A percentile compares a stretch with the other conserved stretches of the same genome.
These are phyloP conservation scores for Ananas comosus DNA, from an alignment of 176 grass and related monocot genomes.

Conservation along the genomic window DNA sequence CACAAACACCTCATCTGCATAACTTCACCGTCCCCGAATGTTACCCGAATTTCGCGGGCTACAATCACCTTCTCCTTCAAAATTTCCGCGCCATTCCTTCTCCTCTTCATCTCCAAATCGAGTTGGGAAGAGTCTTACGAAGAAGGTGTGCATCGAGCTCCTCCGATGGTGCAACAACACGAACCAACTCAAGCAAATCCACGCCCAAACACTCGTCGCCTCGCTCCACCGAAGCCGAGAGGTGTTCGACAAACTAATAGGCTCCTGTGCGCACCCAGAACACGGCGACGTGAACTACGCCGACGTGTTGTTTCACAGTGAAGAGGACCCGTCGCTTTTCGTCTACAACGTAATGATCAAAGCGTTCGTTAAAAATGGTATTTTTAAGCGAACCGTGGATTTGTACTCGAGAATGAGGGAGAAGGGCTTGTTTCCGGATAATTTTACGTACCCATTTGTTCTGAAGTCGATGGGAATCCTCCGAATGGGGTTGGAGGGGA, in stretches of 20 bases:
- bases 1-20: too few relatives aligned
- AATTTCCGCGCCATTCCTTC: not conserved
- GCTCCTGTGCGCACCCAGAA: conserved; percentile 9
- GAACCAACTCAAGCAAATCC: conserved; percentile 25
- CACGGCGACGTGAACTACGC: conserved; percentile 18
- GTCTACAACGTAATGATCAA: conserved; percentile 56
- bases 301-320: conserved; percentile 13
- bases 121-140: not conserved
- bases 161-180: conserved; percentile 11
- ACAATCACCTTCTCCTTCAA: not conserved
- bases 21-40: not conserved
- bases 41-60: not conserved
- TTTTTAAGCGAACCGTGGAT: conserved; percentile 24
- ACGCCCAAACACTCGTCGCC: conserved; percentile 10
- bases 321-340: conserved; percentile 29
- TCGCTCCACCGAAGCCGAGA: conserved; percentile 18
- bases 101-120: not conserved
- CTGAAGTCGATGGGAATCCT: conserved; percentile 43
- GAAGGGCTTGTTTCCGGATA: conserved; percentile 39
- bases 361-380: conserved; percentile 27
- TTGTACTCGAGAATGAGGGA: conserved; percentile 45
- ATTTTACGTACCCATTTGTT: conserved; percentile 63
- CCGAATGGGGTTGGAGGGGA: conserved; percentile 29
- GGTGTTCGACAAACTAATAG: conserved; percentile 12
- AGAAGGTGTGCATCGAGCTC: conserved; percentile 17